Evolutionary conservation across 1,284 basidiomycete genomes (phyloP).

Genomic region (Leccinum fallax): DNA sequence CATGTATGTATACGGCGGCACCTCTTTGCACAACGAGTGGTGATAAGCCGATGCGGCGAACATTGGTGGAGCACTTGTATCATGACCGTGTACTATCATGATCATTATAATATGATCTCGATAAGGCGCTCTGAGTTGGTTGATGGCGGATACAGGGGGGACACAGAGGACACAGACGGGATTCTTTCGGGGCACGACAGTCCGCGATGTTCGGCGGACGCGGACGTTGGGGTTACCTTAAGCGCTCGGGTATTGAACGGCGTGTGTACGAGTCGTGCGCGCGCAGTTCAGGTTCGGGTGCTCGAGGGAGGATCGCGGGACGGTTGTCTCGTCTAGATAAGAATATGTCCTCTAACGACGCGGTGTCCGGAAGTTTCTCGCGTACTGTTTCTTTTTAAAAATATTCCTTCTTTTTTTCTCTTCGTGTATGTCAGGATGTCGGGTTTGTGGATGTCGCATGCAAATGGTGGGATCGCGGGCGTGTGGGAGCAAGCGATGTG

Average conservation of each 20-base stretch:
- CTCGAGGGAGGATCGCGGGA: slow-evolving; percentile 12
- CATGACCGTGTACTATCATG: not conserved
- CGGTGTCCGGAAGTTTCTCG: not conserved
- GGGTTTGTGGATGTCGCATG: not conserved
- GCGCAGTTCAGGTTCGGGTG: slow-evolving; percentile 4
- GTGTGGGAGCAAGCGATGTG: not conserved
- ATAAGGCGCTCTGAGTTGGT: slow-evolving; percentile 5
- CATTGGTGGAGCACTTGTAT: not conserved
- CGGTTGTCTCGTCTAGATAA: not conserved
- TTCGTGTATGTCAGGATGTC: not conserved
- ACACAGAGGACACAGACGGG: not conserved
- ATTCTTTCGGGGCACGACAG: not conserved
- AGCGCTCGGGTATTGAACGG: not conserved
- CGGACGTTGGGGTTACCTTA: not conserved
- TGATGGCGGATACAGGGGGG: slow-evolving; percentile 15
- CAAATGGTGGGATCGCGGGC: not conserved
- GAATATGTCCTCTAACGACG: not conserved
- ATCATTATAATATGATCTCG: not conserved
- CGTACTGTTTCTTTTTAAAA: not conserved
- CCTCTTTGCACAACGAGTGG: not conserved
- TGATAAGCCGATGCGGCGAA: slow-evolving; percentile 15
- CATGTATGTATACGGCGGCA: not conserved
- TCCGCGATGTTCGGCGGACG: not conserved
- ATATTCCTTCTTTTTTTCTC: not conserved
- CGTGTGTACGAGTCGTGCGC: not conserved